A percentile compares a stretch with the other conserved stretches of the same genome.
These are phyloP conservation scores for Iris pallida DNA, from an alignment of 116 monocot genomes.

Conservation along the genomic window DNA sequence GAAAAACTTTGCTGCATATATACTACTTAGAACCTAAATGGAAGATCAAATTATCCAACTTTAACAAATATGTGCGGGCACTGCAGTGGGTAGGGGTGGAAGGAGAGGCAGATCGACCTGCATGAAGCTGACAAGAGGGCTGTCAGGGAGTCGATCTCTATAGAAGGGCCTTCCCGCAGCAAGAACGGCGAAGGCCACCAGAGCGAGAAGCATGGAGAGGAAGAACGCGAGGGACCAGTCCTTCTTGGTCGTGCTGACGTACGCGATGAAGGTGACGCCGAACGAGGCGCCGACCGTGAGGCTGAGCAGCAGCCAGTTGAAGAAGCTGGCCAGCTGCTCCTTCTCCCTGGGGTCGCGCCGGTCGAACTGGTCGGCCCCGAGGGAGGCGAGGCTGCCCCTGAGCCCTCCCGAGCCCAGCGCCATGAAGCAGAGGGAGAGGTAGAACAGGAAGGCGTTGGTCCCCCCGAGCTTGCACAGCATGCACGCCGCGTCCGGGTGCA, in stretches of 20 bases:
- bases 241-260: constrained; percentile 2
- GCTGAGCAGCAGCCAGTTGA: constrained; percentile 11
- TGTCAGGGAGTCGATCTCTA: not conserved
- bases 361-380: constrained; percentile 13
- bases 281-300: constrained; percentile 7
- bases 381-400: constrained; percentile 9
- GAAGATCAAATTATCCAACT: too few relatives aligned
- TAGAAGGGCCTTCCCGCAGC: constrained; percentile 6
- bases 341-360: not conserved
- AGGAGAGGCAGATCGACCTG: not conserved
- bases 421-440: constrained; percentile 7
- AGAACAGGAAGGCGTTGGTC: constrained; percentile 9
- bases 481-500: constrained; percentile 7
- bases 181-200: not conserved
- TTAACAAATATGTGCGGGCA: too few relatives aligned
- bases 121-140: not conserved
- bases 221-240: constrained; percentile 10
- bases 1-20: too few relatives aligned
- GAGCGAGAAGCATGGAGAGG: not conserved
- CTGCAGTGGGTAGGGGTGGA: too few relatives aligned
- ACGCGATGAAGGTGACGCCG: constrained; percentile 5
- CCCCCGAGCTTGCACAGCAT: constrained; percentile 12
- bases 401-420: constrained; percentile 23
- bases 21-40: too few relatives aligned
- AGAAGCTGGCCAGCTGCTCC: constrained; percentile 11